phyloP scores from a whole-genome alignment of 345 rosid genomes.

The Citrus glauca region DNA sequence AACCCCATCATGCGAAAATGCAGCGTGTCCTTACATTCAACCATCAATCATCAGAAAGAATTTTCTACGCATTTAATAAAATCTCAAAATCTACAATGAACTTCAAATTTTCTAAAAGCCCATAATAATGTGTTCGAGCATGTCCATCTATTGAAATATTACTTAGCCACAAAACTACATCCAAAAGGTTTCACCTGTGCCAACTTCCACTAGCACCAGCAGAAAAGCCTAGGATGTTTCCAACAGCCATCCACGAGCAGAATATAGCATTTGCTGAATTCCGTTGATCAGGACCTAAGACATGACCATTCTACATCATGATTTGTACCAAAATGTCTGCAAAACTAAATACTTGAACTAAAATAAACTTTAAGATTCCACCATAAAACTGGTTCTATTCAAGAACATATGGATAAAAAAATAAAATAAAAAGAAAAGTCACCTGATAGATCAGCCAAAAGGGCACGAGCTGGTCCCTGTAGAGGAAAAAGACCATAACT shows the following conservation, averaged over 20 bases:
- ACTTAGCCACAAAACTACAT: not conserved
- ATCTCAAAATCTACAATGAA: too few species aligned
- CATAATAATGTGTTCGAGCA: not conserved
- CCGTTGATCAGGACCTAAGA: slow-evolving; percentile 85
- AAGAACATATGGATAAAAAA: not conserved
- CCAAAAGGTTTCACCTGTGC: slow-evolving; percentile 60
- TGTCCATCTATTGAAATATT: not conserved
- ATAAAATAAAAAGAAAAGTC: not conserved
- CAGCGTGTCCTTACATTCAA: not conserved
- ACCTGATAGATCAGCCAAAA: slow-evolving; percentile 93
- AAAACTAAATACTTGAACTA: not conserved
- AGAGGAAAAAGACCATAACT: slow-evolving; percentile 15
- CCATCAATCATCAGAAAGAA: not conserved
- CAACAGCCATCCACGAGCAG: slow-evolving; percentile 98
- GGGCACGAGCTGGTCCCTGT: slow-evolving; percentile 99
- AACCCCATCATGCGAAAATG: not conserved
- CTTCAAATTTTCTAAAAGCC: not conserved
- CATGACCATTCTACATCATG: slow-evolving; percentile 10
- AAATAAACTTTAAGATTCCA: not conserved
- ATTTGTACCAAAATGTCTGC: not conserved
- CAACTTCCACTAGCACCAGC: slow-evolving; percentile 94
- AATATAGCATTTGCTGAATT: slow-evolving; percentile 92
- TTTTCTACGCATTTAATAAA: not conserved
- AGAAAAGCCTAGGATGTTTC: slow-evolving; percentile 93
- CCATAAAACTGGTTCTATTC: not conserved